Evolutionary conservation across 805 yeast genomes (phyloP).

Genomic region (Candida golubevii): DNA sequence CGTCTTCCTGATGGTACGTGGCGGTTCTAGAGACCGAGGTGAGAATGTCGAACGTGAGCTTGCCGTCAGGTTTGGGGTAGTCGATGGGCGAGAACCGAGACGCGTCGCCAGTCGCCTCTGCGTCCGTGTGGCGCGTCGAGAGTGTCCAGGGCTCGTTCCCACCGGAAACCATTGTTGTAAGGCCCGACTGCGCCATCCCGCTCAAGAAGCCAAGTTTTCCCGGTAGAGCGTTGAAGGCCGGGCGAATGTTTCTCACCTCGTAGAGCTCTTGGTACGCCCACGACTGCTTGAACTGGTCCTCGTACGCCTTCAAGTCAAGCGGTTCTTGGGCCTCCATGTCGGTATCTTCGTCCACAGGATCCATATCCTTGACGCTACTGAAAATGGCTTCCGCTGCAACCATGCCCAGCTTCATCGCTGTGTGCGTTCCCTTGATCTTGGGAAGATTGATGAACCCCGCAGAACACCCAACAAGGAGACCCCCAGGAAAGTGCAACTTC

Average conservation of each 20-base stretch:
- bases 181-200: conserved; percentile 80
- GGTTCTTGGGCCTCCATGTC: conserved; percentile 36
- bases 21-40: conserved; percentile 97
- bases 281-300: conserved; percentile 60
- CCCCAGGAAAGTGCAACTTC: conserved; percentile 89
- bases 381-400: conserved; percentile 87
- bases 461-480: conserved; percentile 88
- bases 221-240: conserved; percentile 63
- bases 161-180: conserved; percentile 69
- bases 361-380: conserved; percentile 38
- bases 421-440: conserved; percentile 95
- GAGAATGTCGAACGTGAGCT: conserved; percentile 81
- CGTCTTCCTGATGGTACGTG: conserved; percentile 92
- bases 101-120: conserved; percentile 68
- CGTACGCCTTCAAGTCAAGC: conserved; percentile 55
- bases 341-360: conserved; percentile 41
- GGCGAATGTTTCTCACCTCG: conserved; percentile 86
- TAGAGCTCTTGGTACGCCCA: conserved; percentile 85
- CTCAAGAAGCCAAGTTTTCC: conserved; percentile 67
- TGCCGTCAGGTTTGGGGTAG: conserved; percentile 96
- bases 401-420: conserved; percentile 95
- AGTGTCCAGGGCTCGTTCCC: conserved; percentile 92
- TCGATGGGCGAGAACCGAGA: conserved; percentile 62
- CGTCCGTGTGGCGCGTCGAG: conserved; percentile 63
- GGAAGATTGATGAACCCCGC: conserved; percentile 98